Evolutionary conservation across 176 grass and related monocot genomes (phyloP).

Genomic region (Bolboschoenus planiculmis): DNA sequence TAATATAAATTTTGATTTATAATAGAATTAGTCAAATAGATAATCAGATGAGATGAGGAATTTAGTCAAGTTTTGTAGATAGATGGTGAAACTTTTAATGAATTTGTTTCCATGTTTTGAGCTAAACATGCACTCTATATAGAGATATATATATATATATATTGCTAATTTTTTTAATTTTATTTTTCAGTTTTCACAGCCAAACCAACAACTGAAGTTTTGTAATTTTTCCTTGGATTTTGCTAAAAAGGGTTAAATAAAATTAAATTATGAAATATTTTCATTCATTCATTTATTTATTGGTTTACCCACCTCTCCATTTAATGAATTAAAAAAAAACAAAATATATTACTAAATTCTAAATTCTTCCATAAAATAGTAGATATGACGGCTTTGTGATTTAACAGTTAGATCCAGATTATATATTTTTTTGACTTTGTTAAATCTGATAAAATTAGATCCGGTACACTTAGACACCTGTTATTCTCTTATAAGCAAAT

Average conservation of each 20-base stretch:
- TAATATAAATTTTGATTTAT: no score
- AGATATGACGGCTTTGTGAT: neutral
- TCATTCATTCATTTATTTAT: neutral
- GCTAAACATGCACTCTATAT: neutral
- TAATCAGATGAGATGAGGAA: no score
- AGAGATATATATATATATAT: neutral
- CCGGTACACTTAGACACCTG: conserved; percentile 2
- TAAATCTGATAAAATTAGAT: no score
- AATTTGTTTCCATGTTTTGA: neutral
- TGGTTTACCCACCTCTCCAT: no score
- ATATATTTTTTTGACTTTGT: no score
- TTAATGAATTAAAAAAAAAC: no score
- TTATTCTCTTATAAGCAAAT: neutral
- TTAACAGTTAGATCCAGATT: neutral
- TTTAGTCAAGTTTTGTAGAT: neutral
- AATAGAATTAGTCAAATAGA: no score
- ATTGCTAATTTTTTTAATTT: no score
- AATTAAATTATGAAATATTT: neutral
- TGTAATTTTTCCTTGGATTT: neutral
- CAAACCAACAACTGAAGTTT: neutral
- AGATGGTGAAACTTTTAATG: neutral
- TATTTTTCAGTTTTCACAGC: neutral
- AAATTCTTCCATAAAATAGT: neutral
- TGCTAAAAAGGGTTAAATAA: neutral
- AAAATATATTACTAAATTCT: neutral